Conservation (phyloP, 805 yeast species). For the Nakazawaea ambrosiae region DNA sequence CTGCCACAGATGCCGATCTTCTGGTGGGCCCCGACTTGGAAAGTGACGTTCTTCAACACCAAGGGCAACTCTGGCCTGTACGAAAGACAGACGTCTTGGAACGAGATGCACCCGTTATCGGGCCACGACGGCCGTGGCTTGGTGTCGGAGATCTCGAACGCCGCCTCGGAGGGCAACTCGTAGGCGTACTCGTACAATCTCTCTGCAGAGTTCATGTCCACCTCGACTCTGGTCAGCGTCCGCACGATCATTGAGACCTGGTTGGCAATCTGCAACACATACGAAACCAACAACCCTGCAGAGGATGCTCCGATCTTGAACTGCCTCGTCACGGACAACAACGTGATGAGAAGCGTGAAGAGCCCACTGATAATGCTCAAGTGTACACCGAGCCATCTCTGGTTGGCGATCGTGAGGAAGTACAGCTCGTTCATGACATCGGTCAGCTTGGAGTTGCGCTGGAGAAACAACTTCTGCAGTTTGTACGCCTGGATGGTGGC, state of each 20-base stretch:
- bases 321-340: constrained; percentile 46
- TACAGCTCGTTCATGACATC: constrained; percentile 45
- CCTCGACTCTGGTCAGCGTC: constrained; percentile 49
- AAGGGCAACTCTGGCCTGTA: constrained; percentile 47
- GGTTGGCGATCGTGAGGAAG: constrained; percentile 40
- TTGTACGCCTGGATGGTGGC: constrained; percentile 38
- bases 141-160: constrained; percentile 21
- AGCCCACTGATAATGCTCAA: constrained; percentile 40
- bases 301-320: constrained; percentile 45
- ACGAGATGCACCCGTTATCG: constrained; percentile 38
- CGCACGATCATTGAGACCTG: constrained; percentile 42
- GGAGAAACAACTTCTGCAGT: constrained; percentile 27
- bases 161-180: constrained; percentile 21
- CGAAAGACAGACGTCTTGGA: constrained; percentile 39
- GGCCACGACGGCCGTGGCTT: constrained; percentile 47
- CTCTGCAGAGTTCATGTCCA: constrained; percentile 54
- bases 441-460: constrained; percentile 34
- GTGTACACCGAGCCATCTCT: constrained; percentile 50
- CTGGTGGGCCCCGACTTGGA: constrained; percentile 40
- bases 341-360: constrained; percentile 42
- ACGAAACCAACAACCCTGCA: constrained; percentile 46
- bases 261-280: constrained; percentile 48
- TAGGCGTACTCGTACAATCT: constrained; percentile 33
- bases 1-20: constrained; percentile 60
- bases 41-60: constrained; percentile 38